These are phyloP conservation scores for Exidia glandulosa DNA, from an alignment of 768 basidiomycete species.

Conservation along the genomic window DNA sequence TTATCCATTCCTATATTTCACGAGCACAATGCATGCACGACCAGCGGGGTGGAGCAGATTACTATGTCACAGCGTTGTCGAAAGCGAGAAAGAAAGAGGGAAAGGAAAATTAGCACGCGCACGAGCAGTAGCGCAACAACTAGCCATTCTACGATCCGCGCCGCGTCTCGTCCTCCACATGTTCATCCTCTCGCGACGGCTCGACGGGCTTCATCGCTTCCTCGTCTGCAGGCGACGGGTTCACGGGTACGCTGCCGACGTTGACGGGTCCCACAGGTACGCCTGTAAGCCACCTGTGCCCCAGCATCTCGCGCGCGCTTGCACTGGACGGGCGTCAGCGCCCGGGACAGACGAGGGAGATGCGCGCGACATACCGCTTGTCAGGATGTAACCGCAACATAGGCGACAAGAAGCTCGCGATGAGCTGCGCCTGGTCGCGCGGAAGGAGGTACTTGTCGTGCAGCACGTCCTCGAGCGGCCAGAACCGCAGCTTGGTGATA, in stretches of 20 bases:
- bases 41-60: too few species aligned
- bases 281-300: conserved; percentile 65
- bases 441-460: conserved; percentile 96
- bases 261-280: neutral
- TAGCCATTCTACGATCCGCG: neutral
- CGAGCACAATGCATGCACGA: too few species aligned
- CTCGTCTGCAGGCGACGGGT: neutral
- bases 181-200: neutral
- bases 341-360: too few species aligned
- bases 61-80: too few species aligned
- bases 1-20: too few species aligned
- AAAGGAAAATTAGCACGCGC: neutral
- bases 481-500: conserved; percentile 87
- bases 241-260: neutral
- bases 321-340: too few species aligned
- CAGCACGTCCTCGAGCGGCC: conserved; percentile 72
- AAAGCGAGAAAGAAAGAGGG: too few species aligned
- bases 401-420: conserved; percentile 72
- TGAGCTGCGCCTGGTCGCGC: conserved; percentile 64
- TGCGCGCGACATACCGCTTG: too few species aligned
- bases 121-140: too few species aligned
- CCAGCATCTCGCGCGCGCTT: conserved; percentile 72
- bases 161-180: neutral
- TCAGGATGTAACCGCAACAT: conserved; percentile 89
- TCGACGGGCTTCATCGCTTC: neutral